Percentiles rank a stretch among this genome's conserved stretches.
phyloP scores from a whole-genome alignment of 108 stramenopile species.

The Skeletonema marinoi region DNA sequence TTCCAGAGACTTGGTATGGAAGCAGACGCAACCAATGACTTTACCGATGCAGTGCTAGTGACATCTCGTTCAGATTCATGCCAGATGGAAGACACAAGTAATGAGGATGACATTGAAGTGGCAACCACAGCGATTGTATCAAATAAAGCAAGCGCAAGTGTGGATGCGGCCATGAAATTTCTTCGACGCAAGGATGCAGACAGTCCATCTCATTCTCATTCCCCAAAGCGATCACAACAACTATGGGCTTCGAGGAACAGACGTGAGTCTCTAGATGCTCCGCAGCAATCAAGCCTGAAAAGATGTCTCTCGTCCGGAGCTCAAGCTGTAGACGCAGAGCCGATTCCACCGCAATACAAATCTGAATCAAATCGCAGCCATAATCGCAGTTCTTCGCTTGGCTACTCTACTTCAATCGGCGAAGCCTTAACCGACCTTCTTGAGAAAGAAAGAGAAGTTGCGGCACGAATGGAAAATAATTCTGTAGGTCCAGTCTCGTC shows the following conservation, averaged over 20 bases:
- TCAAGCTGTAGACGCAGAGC: neutral
- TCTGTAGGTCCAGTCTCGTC: conserved; percentile 54
- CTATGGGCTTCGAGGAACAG: conserved; percentile 14
- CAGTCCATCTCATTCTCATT: conserved; percentile 8
- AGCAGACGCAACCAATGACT: conserved; percentile 18
- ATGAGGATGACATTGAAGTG: conserved; percentile 12
- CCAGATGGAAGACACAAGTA: conserved; percentile 3
- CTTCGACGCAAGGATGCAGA: conserved; percentile 1
- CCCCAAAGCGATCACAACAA: conserved; percentile 14
- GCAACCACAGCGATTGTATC: conserved; percentile 31
- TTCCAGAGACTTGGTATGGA: conserved; percentile 61
- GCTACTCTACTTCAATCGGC: conserved; percentile 1
- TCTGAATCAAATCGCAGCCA: neutral
- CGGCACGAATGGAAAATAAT: neutral
- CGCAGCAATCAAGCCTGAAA: neutral
- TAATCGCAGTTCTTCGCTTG: conserved; percentile 13
- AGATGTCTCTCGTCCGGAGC: conserved; percentile 8
- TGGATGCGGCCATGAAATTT: conserved; percentile 13
- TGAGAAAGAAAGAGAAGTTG: neutral
- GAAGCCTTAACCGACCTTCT: conserved; percentile 56
- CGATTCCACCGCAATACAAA: neutral
- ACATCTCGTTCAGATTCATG: conserved; percentile 10
- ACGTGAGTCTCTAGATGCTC: neutral
- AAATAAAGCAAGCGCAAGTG: conserved; percentile 17
- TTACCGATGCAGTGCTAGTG: conserved; percentile 8